Percentiles rank a stretch among this genome's conserved stretches.
Evolutionary conservation across 2,329 filamentous ascomycete species (phyloP).

Genomic region (Trichoderma sp.): DNA sequence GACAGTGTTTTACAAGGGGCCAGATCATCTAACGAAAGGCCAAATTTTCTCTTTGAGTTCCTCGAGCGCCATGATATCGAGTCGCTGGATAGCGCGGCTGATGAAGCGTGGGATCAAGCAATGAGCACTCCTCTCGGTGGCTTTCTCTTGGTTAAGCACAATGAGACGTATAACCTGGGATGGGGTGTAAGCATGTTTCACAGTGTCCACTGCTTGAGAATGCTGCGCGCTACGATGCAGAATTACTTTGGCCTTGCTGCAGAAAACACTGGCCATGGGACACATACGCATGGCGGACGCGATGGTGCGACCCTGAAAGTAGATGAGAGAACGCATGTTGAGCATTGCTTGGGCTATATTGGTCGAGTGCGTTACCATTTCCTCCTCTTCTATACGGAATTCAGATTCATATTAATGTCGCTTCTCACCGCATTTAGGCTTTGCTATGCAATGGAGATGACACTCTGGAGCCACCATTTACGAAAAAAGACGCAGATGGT

Average conservation of each 20-base stretch:
- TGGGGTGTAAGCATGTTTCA: not conserved
- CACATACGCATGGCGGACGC: not conserved
- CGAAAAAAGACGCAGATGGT: not conserved
- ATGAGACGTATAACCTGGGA: not conserved
- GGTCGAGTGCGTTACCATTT: not conserved
- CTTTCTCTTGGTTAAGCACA: not conserved
- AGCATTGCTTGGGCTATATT: slow-evolving; percentile 1
- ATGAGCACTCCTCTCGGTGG: not conserved
- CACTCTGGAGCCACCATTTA: slow-evolving; percentile 3
- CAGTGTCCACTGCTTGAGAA: not conserved
- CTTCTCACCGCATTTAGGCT: not conserved
- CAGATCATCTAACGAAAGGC: not conserved
- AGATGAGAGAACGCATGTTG: not conserved
- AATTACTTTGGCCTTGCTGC: not conserved
- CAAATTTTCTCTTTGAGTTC: not conserved
- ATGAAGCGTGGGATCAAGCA: not conserved
- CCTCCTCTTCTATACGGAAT: not conserved
- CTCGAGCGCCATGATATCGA: not conserved
- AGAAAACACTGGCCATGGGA: not conserved
- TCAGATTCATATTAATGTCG: not conserved
- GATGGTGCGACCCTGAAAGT: not conserved
- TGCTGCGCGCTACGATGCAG: not conserved
- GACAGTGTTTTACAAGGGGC: not conserved
- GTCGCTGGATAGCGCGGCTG: not conserved
- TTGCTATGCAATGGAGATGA: not conserved